Percentiles rank a stretch among this genome's conserved stretches.
Evolutionary conservation across 768 basidiomycete species (phyloP).

Genomic region (Leccinum arenicola): DNA sequence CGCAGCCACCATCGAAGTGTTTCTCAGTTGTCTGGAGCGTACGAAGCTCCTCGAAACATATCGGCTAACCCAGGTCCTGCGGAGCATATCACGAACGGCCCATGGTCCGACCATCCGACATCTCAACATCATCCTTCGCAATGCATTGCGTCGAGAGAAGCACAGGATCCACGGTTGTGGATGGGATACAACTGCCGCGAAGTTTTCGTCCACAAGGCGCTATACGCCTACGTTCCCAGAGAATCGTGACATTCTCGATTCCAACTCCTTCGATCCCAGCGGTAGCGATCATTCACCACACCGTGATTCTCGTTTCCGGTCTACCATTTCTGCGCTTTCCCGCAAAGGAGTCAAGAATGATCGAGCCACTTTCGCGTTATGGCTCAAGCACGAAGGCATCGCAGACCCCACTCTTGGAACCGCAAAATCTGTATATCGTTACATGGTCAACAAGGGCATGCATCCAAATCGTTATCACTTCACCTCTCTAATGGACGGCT

Average conservation of each 20-base stretch:
- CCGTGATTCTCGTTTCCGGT: constrained; percentile 33
- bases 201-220: constrained; percentile 35
- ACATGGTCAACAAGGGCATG: constrained; percentile 65
- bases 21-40: constrained; percentile 51
- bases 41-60: constrained; percentile 42
- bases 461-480: constrained; percentile 73
- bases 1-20: constrained; percentile 49
- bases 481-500: constrained; percentile 75
- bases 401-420: constrained; percentile 47
- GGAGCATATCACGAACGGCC: constrained; percentile 39
- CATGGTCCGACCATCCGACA: constrained; percentile 53
- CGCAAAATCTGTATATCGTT: constrained; percentile 53
- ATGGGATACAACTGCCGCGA: constrained; percentile 44
- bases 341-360: constrained; percentile 53
- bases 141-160: constrained; percentile 53
- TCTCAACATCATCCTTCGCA: constrained; percentile 52
- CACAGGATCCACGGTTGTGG: constrained; percentile 40
- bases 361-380: constrained; percentile 53
- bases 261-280: constrained; percentile 45
- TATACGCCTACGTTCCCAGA: constrained; percentile 6
- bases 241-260: constrained; percentile 16
- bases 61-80: constrained; percentile 47
- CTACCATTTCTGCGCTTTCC: constrained; percentile 46
- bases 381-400: constrained; percentile 61
- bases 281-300: constrained; percentile 38